Evolutionary conservation across 192 early-diverging fungal species (phyloP).

Genomic region (Podila minutissima): DNA sequence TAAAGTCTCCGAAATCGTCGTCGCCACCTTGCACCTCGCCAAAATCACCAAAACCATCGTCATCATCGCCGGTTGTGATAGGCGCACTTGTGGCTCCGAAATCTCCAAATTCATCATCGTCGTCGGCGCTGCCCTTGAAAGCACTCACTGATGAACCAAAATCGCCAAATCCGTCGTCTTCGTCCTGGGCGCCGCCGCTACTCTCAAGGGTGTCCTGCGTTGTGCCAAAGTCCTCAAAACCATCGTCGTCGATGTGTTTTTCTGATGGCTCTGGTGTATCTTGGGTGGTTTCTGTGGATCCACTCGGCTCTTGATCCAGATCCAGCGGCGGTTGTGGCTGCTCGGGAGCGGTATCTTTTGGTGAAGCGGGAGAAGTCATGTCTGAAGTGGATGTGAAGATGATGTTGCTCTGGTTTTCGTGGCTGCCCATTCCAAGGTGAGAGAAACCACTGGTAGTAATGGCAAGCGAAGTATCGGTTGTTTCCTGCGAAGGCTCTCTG

Average conservation of each 20-base stretch:
- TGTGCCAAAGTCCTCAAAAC: conserved; percentile 33
- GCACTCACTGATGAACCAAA: conserved; percentile 11
- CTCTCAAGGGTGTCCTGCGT: neutral
- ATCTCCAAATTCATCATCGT: conserved; percentile 8
- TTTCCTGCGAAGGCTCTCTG: no score
- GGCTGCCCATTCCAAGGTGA: conserved; percentile 2
- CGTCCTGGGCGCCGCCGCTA: neutral
- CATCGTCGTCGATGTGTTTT: conserved; percentile 2
- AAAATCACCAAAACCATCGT: conserved; percentile 49
- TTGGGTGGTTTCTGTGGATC: neutral
- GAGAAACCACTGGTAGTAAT: no score
- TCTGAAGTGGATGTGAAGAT: neutral
- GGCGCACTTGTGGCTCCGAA: conserved; percentile 5
- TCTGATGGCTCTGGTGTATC: neutral
- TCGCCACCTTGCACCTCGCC: conserved; percentile 20
- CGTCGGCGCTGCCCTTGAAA: neutral
- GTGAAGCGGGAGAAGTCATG: neutral
- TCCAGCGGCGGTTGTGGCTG: neutral
- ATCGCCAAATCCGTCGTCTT: conserved; percentile 18
- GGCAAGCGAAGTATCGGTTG: no score
- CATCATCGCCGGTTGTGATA: conserved; percentile 1
- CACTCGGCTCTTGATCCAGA: neutral
- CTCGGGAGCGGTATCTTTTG: neutral
- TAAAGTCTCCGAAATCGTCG: conserved; percentile 48
- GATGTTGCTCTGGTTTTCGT: neutral